Conservation (phyloP, 768 basidiomycete species). For the Suillus tomentosus region DNA sequence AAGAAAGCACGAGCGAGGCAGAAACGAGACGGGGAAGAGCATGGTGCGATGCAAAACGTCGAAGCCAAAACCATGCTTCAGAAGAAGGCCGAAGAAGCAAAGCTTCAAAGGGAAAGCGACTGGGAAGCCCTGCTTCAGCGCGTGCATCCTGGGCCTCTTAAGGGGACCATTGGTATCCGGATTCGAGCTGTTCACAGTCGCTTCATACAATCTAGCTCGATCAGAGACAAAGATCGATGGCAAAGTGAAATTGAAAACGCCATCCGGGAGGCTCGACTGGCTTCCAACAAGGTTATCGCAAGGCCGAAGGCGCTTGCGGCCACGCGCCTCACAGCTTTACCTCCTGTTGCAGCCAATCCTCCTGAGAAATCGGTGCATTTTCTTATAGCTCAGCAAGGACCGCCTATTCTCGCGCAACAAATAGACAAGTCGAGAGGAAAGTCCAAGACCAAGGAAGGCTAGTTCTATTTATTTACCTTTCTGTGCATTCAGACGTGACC, state of each 20-base stretch:
- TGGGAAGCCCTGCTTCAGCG: constrained; percentile 62
- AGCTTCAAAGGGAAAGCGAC: constrained; percentile 56
- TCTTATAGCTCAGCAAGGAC: constrained; percentile 55
- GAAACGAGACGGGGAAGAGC: constrained; percentile 31
- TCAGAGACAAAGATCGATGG: constrained; percentile 57
- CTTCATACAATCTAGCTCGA: constrained; percentile 60
- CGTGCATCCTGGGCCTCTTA: constrained; percentile 55
- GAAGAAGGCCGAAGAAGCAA: constrained; percentile 66
- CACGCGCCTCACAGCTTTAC: constrained; percentile 25
- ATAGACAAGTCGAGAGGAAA: constrained; percentile 38
- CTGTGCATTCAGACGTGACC: constrained; percentile 8
- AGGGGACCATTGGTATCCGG: constrained; percentile 49
- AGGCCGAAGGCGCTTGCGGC: constrained; percentile 26
- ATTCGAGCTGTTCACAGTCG: constrained; percentile 55
- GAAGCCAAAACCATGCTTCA: constrained; percentile 56
- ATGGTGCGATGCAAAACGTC: constrained; percentile 37
- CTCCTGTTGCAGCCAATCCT: constrained; percentile 43
- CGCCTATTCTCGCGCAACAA: constrained; percentile 34
- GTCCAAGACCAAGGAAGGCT: constrained; percentile 36
- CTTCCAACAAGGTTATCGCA: constrained; percentile 46
- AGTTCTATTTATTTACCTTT: neutral
- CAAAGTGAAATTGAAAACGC: constrained; percentile 59
- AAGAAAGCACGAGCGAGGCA: constrained; percentile 43
- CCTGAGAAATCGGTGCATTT: constrained; percentile 54
- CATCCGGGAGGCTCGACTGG: constrained; percentile 55